Evolutionary conservation across 1,139 yeast species (phyloP), one percentile per base, ranked within the genome.

Genomic region (Taphrina deformans): DNA sequence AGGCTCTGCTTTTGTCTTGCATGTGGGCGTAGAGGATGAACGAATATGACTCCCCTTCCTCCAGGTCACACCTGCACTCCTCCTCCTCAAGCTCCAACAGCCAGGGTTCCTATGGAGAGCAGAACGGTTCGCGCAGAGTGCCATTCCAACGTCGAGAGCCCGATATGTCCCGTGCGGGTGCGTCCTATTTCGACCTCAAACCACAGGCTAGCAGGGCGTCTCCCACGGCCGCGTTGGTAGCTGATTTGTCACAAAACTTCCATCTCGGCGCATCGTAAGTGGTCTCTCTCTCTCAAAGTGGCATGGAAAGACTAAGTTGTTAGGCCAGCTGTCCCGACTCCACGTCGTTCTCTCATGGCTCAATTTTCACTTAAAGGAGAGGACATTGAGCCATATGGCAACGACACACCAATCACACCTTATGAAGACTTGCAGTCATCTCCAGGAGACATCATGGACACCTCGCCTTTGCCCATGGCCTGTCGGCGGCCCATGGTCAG

Each of bases 211-310:
- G 7, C 45, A 26, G 12, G n/a, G 33, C 63, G 9, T 68, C 70
- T 68, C 85, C 86, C 10, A 75, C 82, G 0, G 73, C 80, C 14
- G 75, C 79, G 0, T 72, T 81, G 65, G 82, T 82, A 1, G 82
- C 82, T 14, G 83, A 81, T 68, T 74, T 81, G 66, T 74, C 79
- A 23, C 78, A 78, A 69, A 81, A 80, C 73, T 81, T 80, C 72
- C 82, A 79, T 70, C 79, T 80, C 65, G 76, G 70, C 24, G 69
- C 71, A 62, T 71, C 71, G 73, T 72, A 69, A 55, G 72, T 24
- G 18, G 18, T n/a, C 58, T 41, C 27, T 18, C 6, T 33, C 53
- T 23, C 9, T 24, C 35, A 12, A 16, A 10, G 10, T 5, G 5
- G 16, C 14, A 24, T n/a, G 14, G 40, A 10, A 10, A 6, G n/a